These are phyloP conservation scores for Salvia sclarea DNA, from an alignment of 305 asterid genomes.

Conservation along the genomic window DNA sequence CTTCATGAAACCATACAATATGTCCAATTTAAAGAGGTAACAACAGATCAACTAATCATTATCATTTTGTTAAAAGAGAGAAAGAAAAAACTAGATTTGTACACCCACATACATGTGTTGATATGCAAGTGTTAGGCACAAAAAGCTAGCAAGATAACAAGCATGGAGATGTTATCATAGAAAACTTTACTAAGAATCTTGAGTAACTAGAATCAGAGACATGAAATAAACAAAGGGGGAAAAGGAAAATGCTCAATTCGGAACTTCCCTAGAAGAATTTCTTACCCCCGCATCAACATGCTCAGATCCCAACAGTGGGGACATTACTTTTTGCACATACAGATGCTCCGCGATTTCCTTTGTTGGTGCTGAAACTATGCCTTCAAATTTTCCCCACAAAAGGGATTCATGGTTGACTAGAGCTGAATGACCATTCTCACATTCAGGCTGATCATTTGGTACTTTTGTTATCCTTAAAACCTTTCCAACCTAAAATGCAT, in stretches of 20 bases:
- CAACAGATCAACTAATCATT: neutral
- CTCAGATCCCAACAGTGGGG: conserved; percentile 69
- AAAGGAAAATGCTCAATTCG: neutral
- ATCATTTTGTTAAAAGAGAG: conserved; percentile 1
- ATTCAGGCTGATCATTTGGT: conserved; percentile 48
- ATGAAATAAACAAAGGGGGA: neutral
- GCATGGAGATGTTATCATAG: neutral
- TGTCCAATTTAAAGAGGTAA: conserved; percentile 21
- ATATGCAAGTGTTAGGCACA: conserved; percentile 14
- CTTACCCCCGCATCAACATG: conserved; percentile 94
- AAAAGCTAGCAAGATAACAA: conserved; percentile 25
- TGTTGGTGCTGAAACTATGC: conserved; percentile 66
- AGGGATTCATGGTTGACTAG: conserved; percentile 56
- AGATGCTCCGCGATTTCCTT: conserved; percentile 67
- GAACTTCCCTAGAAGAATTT: conserved; percentile 14
- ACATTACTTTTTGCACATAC: conserved; percentile 72
- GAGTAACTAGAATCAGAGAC: conserved; percentile 6
- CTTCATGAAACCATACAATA: conserved; percentile 9
- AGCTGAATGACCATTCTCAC: conserved; percentile 54
- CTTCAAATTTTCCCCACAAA: conserved; percentile 66
- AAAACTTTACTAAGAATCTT: neutral
- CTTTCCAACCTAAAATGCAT: conserved; percentile 66
- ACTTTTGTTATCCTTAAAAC: conserved; percentile 72
- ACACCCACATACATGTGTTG: neutral
- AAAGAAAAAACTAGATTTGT: neutral